Conservation (phyloP, 257 asterid genomes). For the Lycium ferocissimum region DNA sequence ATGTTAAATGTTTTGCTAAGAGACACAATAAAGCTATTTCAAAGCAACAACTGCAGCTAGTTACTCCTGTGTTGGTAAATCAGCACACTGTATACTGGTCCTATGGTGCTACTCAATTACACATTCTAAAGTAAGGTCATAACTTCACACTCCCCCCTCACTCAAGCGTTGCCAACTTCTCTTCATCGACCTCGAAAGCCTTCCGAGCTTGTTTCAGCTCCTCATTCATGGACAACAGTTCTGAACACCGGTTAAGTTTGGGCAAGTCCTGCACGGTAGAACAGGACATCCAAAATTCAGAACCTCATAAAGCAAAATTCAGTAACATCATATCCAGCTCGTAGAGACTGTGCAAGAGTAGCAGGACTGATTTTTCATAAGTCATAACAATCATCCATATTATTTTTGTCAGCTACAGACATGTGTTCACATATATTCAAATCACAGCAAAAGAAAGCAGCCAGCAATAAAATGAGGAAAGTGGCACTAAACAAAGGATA, state of each 20-base stretch:
- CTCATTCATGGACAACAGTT: slow-evolving; percentile 84
- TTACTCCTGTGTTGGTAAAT: background rate
- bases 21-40: background rate
- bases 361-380: slow-evolving; percentile 15
- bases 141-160: slow-evolving; percentile 33
- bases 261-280: slow-evolving; percentile 57
- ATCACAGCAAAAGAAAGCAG: background rate
- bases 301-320: background rate
- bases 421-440: background rate
- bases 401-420: background rate
- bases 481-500: background rate
- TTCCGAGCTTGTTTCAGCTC: slow-evolving; percentile 93
- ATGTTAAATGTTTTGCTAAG: background rate
- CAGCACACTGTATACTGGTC: background rate
- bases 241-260: slow-evolving; percentile 70
- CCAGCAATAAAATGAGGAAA: background rate
- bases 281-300: slow-evolving; percentile 19
- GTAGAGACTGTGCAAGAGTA: background rate
- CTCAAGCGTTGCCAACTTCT: slow-evolving; percentile 71
- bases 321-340: background rate
- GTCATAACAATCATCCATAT: background rate
- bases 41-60: background rate
- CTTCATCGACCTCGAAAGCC: slow-evolving; percentile 83
- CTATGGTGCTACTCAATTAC: background rate
- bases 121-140: background rate